Conservation (phyloP, 495 filamentous ascomycete genomes). For the Aspergillus incahuasiensis region DNA sequence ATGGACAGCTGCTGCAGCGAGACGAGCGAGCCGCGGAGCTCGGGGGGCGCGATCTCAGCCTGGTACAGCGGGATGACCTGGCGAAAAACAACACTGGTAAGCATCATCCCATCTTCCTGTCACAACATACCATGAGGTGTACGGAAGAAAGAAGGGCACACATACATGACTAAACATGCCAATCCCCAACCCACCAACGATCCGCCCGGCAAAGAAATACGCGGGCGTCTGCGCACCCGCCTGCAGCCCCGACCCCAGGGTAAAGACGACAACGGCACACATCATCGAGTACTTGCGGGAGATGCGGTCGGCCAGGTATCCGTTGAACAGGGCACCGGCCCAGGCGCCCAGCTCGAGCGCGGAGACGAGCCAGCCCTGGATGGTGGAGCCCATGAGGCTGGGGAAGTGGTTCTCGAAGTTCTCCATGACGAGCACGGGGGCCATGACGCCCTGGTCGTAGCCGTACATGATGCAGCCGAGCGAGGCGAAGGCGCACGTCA, state of each 20-base stretch:
- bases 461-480: slow-evolving; percentile 27
- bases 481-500: slow-evolving; percentile 4
- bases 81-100: too few species aligned
- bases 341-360: slow-evolving; percentile 81
- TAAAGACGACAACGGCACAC: slow-evolving; percentile 65
- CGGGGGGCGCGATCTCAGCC: slow-evolving; percentile 50
- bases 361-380: slow-evolving; percentile 69
- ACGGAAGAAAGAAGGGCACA: not conserved
- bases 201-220: slow-evolving; percentile 43
- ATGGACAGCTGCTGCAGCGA: slow-evolving; percentile 69
- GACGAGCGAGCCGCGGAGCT: slow-evolving; percentile 66
- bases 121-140: too few species aligned
- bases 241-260: slow-evolving; percentile 54
- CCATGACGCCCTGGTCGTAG: slow-evolving; percentile 81
- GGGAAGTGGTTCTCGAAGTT: slow-evolving; percentile 39
- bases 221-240: slow-evolving; percentile 32
- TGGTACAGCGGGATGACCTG: slow-evolving; percentile 15
- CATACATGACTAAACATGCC: slow-evolving; percentile 53
- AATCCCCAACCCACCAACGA: slow-evolving; percentile 55
- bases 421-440: slow-evolving; percentile 41
- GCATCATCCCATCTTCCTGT: too few species aligned
- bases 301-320: slow-evolving; percentile 67
- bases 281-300: slow-evolving; percentile 76
- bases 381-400: slow-evolving; percentile 53
- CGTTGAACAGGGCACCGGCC: slow-evolving; percentile 70